Conservation (phyloP, 2,329 filamentous ascomycete species). For the Cordyceps militaris region DNA sequence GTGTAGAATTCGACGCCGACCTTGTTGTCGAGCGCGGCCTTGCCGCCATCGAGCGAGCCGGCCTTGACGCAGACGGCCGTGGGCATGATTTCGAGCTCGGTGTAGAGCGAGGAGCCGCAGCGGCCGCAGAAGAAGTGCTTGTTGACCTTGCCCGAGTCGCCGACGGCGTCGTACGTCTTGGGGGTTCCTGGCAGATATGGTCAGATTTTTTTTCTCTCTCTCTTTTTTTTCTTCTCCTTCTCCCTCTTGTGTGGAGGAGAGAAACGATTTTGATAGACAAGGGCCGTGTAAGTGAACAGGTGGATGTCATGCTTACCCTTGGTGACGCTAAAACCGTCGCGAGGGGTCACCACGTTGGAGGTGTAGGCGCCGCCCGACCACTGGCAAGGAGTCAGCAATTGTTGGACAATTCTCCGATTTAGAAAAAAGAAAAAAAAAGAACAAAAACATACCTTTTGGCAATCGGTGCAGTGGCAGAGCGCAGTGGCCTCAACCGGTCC, state of each 20-base stretch:
- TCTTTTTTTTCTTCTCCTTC: not conserved
- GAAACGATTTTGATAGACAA: not conserved
- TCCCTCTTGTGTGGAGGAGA: no score
- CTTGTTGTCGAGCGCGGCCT: conserved; percentile 33
- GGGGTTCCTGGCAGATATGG: conserved; percentile 31
- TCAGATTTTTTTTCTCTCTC: not conserved
- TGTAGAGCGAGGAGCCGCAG: conserved; percentile 46
- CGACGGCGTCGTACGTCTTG: conserved; percentile 39
- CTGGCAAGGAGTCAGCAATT: conserved; percentile 17
- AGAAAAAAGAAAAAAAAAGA: not conserved
- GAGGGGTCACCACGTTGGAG: conserved; percentile 44
- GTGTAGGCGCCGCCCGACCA: conserved; percentile 49
- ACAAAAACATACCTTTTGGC: conserved; percentile 40
- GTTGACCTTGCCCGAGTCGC: conserved; percentile 46
- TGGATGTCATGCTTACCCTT: conserved; percentile 29
- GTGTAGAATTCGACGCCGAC: conserved; percentile 46
- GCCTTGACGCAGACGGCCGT: conserved; percentile 44
- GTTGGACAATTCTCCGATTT: not conserved
- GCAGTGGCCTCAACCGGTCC: conserved; percentile 32
- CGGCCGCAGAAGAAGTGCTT: conserved; percentile 48
- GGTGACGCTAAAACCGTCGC: conserved; percentile 39
- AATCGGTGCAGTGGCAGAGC: conserved; percentile 47
- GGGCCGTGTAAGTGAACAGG: not conserved
- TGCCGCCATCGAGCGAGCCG: conserved; percentile 42
- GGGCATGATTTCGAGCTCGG: conserved; percentile 46